Evolutionary conservation across 2,329 filamentous ascomycete species (phyloP).

Genomic region (Penicillium sp.): DNA sequence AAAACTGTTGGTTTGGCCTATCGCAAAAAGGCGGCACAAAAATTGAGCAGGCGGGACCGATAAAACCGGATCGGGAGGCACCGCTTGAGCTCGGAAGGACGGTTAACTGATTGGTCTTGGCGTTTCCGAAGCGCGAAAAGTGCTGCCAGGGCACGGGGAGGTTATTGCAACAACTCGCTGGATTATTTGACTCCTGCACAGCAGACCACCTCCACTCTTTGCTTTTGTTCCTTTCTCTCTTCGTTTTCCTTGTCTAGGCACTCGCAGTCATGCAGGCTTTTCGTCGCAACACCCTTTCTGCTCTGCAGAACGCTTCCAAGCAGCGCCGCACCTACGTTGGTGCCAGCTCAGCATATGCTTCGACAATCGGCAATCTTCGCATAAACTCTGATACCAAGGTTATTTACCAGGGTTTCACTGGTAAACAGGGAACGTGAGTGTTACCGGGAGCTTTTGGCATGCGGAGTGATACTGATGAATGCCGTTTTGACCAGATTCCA

Average conservation of each 20-base stretch:
- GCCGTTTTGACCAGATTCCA: conserved; percentile 67
- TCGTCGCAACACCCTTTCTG: conserved; percentile 67
- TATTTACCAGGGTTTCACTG: conserved; percentile 94
- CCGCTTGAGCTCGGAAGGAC: conserved; percentile 11
- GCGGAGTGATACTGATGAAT: conserved; percentile 29
- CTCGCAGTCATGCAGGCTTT: conserved; percentile 71
- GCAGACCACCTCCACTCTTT: conserved; percentile 8
- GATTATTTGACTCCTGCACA: neutral
- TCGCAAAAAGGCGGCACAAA: neutral
- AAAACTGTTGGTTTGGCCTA: neutral
- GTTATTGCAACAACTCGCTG: neutral
- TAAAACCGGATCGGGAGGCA: conserved; percentile 7
- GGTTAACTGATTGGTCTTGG: conserved; percentile 10
- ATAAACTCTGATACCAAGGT: conserved; percentile 93
- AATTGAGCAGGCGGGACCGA: conserved; percentile 5
- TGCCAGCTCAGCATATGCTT: conserved; percentile 63
- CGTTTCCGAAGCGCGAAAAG: conserved; percentile 13
- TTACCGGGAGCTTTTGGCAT: neutral
- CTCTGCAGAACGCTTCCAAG: conserved; percentile 56
- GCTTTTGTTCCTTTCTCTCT: conserved; percentile 11
- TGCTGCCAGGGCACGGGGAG: neutral
- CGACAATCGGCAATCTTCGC: conserved; percentile 79
- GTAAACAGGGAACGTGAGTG: conserved; percentile 89
- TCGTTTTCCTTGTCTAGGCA: conserved; percentile 14
- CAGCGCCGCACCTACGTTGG: conserved; percentile 74